These are phyloP conservation scores for Ceratobasidium sp. DNA, from an alignment of 1,284 basidiomycete species.

Conservation along the genomic window DNA sequence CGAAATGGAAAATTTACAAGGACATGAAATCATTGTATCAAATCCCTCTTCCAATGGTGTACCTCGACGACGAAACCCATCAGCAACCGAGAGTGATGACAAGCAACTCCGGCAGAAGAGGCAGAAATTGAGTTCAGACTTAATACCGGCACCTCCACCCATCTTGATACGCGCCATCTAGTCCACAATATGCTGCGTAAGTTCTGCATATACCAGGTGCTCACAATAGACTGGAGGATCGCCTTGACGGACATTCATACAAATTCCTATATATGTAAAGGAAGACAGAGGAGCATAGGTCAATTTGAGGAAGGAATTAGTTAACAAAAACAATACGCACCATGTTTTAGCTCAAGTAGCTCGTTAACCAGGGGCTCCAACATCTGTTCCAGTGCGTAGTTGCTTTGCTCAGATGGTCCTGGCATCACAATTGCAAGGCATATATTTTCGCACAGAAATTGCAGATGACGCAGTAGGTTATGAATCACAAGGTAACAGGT, in stretches of 20 bases:
- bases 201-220: background rate
- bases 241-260: no score
- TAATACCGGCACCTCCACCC: background rate
- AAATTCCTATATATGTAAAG: background rate
- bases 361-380: conserved; percentile 22
- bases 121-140: conserved; percentile 3
- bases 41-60: background rate
- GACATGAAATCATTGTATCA: background rate
- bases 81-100: background rate
- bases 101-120: background rate
- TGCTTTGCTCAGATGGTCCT: conserved; percentile 14
- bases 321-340: no score
- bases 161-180: no score
- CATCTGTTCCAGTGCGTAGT: conserved; percentile 34
- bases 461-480: conserved; percentile 18
- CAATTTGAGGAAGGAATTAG: no score
- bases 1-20: conserved; percentile 3
- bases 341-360: conserved; percentile 14
- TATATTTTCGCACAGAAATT: conserved; percentile 14
- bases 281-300: background rate
- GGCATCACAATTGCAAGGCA: background rate
- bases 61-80: background rate
- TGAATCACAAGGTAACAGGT: conserved; percentile 14
- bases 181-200: conserved; percentile 2
- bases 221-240: no score